Base-by-base conservation (phyloP, 352 stramenopile species). In the Aphanomyces invadans region DNA sequence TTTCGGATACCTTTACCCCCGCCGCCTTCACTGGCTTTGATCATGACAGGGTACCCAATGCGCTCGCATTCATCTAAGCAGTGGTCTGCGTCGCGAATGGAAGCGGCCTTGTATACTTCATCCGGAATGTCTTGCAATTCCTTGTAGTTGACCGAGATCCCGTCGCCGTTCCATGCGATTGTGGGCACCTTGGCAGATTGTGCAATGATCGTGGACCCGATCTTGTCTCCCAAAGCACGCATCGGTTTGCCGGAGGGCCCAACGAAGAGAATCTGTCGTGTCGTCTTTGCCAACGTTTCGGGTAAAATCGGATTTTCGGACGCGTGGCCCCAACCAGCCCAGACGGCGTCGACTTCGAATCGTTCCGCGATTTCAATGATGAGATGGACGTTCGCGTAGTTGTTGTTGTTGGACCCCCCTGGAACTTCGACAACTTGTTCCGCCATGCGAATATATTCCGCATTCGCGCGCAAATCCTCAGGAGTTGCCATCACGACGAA, bases 401-500 rank as follows among this genome's bases (percentile, higher is more conserved):
- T 99, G 90, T 99, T 98, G 84, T 99, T 99, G 87, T 99, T 99
- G 55, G 96, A 96, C 57, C 98, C 98, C 59, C 97, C 97, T 23
- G 97, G 98, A 54, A 99, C 98, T 76, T 99, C 97, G 29, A 99
- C 95, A 51, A 99, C 97, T 72, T 99, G 90, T 75, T 99, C 97
- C 54, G 93, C 97, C 95, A 99, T 99, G 67, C 98, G 96, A 72
- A 99, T 99, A 83, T 99, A 99, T 83, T 99, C 98, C 29, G 97
- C 97, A 74, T 99, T 99, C 26, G 97, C 97, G 59, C 95, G 83
- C 51, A 99, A 78, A 84, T 99, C 97, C 70, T 99, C 97, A 2
- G 97, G 97, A 49, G 97, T 99, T 1, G 97, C 97, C 98, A 99
- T 99, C 45, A 98, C 97, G 15, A 99, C 95, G 77, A 99, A 99